phyloP scores from a whole-genome alignment of 192 early-diverging fungal species.

The Radiomyces spectabilis region DNA sequence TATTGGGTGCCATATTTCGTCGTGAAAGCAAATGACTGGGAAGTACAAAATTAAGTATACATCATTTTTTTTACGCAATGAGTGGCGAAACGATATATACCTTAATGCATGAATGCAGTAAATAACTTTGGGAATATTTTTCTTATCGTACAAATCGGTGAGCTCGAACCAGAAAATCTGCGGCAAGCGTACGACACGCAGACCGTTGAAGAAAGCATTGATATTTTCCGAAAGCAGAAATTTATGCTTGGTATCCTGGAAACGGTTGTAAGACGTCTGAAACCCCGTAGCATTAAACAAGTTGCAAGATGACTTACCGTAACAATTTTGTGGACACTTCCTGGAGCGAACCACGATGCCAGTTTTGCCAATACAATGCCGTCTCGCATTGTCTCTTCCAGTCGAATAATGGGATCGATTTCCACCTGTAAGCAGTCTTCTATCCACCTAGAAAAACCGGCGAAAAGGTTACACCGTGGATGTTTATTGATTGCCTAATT shows the following conservation, averaged over 20 bases:
- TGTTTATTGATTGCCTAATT: neutral
- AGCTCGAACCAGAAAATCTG: conserved; percentile 95
- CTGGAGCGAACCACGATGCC: conserved; percentile 76
- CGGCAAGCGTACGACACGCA: conserved; percentile 74
- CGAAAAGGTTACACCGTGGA: neutral
- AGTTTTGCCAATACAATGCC: conserved; percentile 88
- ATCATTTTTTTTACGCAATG: too few relatives aligned
- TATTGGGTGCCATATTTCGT: conserved; percentile 80
- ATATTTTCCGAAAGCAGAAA: conserved; percentile 98
- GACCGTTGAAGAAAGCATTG: conserved; percentile 83
- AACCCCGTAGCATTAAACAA: too few relatives aligned
- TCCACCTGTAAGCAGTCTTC: conserved; percentile 84
- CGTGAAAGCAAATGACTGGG: conserved; percentile 80
- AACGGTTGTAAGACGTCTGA: too few relatives aligned
- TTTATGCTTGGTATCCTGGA: conserved; percentile 70
- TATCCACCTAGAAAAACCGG: conserved; percentile 67
- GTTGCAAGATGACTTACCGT: conserved; percentile 30
- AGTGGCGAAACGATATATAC: conserved; percentile 35
- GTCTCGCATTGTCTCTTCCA: conserved; percentile 91
- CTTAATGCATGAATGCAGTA: conserved; percentile 96
- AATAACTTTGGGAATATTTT: conserved; percentile 98
- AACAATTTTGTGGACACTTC: conserved; percentile 82
- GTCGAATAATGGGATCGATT: conserved; percentile 64
- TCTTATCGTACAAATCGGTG: conserved; percentile 97
- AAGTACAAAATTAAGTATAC: conserved; percentile 4